Evolutionary conservation across 306 rosid species (phyloP).

Genomic region (Spatholobus suberectus): DNA sequence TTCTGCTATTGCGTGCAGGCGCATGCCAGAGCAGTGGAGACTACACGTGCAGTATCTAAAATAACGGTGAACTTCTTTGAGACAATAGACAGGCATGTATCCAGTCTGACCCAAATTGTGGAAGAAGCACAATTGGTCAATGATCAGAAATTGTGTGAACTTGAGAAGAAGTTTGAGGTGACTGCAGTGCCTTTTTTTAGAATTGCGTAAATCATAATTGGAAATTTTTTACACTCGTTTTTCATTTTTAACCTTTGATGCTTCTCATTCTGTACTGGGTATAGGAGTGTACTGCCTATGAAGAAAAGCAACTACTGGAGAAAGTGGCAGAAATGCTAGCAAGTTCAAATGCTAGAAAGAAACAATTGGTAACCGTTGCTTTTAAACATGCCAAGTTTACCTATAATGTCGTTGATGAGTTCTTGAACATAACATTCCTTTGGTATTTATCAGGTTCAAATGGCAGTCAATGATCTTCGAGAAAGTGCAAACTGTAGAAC

Average conservation of each 20-base stretch:
- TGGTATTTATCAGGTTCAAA: slow-evolving; percentile 71
- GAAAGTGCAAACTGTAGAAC: slow-evolving; percentile 91
- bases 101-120: slow-evolving; percentile 78
- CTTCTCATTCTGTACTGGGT: slow-evolving; percentile 6
- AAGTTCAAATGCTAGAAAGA: slow-evolving; percentile 93
- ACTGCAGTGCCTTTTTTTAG: slow-evolving; percentile 26
- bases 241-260: slow-evolving; percentile 13
- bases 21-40: slow-evolving; percentile 91
- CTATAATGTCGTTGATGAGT: background rate
- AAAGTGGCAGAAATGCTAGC: slow-evolving; percentile 97
- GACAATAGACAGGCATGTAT: slow-evolving; percentile 85
- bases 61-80: slow-evolving; percentile 83
- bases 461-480: slow-evolving; percentile 86
- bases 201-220: slow-evolving; percentile 16
- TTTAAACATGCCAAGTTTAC: slow-evolving; percentile 6
- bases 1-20: slow-evolving; percentile 62
- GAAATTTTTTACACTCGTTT: background rate
- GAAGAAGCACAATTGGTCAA: slow-evolving; percentile 88
- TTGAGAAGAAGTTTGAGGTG: slow-evolving; percentile 98
- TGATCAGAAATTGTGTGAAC: slow-evolving; percentile 75
- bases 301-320: slow-evolving; percentile 83
- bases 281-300: slow-evolving; percentile 95
- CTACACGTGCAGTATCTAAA: slow-evolving; percentile 85
- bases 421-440: slow-evolving; percentile 13
- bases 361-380: slow-evolving; percentile 68